A percentile compares a stretch with the other conserved stretches of the same genome.
These are phyloP conservation scores for Erodium trifolium DNA, from an alignment of 441 rosid species.

Conservation along the genomic window DNA sequence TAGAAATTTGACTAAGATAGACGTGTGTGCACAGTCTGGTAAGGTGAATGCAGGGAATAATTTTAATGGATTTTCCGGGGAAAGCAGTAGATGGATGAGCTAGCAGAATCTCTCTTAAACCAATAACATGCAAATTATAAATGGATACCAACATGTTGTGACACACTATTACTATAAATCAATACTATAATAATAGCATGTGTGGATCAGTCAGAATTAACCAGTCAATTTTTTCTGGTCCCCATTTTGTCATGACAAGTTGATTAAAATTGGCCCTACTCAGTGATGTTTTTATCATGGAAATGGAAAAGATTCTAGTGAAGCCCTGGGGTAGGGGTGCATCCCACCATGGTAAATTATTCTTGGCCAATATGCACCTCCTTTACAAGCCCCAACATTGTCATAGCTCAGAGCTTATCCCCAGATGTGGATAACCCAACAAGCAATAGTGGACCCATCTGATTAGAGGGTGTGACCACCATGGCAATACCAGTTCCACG, in stretches of 20 bases:
- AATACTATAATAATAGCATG: neutral
- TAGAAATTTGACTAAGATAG: neutral
- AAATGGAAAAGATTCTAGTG: slow-evolving; percentile 1
- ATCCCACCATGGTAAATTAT: neutral
- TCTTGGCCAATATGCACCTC: neutral
- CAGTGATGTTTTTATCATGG: neutral
- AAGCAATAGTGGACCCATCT: neutral
- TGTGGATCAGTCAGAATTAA: neutral
- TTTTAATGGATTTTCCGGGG: neutral
- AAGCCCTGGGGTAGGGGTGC: neutral
- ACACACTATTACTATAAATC: neutral
- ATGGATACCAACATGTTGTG: neutral
- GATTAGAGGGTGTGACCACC: neutral
- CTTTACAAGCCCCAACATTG: neutral
- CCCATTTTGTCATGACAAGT: neutral
- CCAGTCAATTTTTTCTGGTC: neutral
- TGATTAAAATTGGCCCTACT: neutral
- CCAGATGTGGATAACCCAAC: neutral
- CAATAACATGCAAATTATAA: neutral
- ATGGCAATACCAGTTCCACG: neutral
- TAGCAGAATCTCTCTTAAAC: neutral
- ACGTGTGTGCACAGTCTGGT: neutral
- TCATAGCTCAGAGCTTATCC: neutral
- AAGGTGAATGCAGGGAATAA: neutral
- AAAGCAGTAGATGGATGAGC: neutral